Conservation (phyloP, 208 protist species). For the Trypanosoma conorhini region DNA sequence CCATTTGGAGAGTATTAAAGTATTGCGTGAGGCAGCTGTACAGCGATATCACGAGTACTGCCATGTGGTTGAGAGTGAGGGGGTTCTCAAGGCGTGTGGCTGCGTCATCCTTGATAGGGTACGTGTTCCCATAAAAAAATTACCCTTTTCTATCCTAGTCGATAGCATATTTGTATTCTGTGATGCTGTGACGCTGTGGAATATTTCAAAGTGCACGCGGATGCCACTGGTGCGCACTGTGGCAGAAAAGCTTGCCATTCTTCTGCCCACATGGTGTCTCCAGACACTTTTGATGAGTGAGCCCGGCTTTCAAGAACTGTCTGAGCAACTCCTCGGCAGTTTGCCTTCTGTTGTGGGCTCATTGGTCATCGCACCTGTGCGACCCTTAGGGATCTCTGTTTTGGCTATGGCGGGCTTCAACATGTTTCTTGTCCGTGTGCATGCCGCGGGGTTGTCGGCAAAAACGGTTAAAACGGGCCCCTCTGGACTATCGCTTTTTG, state of each 20-base stretch:
- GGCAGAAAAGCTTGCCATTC: slow-evolving; percentile 25
- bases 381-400: slow-evolving; percentile 21
- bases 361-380: slow-evolving; percentile 6
- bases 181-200: slow-evolving; percentile 27
- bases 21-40: slow-evolving; percentile 5
- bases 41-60: slow-evolving; percentile 22
- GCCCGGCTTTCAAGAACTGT: slow-evolving; percentile 19
- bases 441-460: slow-evolving; percentile 1
- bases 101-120: slow-evolving; percentile 27
- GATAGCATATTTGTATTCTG: slow-evolving; percentile 40
- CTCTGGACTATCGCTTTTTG: slow-evolving; percentile 10
- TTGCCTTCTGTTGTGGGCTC: background rate
- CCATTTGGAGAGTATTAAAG: slow-evolving; percentile 10
- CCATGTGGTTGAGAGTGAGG: slow-evolving; percentile 7
- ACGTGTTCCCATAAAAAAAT: slow-evolving; percentile 27
- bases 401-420: slow-evolving; percentile 36
- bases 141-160: slow-evolving; percentile 41
- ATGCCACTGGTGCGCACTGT: slow-evolving; percentile 44
- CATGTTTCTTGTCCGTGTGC: slow-evolving; percentile 26
- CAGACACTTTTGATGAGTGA: slow-evolving; percentile 12
- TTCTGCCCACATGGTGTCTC: slow-evolving; percentile 16
- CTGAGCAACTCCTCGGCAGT: background rate
- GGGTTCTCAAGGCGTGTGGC: slow-evolving; percentile 22
- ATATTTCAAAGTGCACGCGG: slow-evolving; percentile 29
- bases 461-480: background rate